Conservation (phyloP, 1,139 yeast species). For the Kodamaea ohmeri region DNA sequence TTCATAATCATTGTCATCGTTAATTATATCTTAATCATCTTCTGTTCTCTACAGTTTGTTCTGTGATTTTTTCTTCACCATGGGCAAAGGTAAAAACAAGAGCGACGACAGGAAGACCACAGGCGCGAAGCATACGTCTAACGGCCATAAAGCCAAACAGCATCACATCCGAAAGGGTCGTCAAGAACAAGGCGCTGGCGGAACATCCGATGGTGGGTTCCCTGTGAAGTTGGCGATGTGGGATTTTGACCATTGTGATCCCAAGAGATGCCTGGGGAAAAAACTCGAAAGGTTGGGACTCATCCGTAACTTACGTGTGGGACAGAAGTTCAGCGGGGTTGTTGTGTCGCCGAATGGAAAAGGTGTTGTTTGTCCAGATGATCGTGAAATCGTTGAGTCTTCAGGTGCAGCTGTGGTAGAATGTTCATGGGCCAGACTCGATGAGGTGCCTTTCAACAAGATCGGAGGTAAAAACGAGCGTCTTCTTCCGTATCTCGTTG, state of each 20-base stretch:
- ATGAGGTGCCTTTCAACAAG: conserved; percentile 89
- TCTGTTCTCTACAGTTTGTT: no score
- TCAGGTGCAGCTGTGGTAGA: conserved; percentile 96
- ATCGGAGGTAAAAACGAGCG: conserved; percentile 92
- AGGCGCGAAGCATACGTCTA: conserved; percentile 40
- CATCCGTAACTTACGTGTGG: conserved; percentile 73
- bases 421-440: conserved; percentile 96
- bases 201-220: conserved; percentile 31
- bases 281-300: conserved; percentile 86
- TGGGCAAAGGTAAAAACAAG: conserved; percentile 72
- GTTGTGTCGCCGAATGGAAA: conserved; percentile 94
- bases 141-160: conserved; percentile 58
- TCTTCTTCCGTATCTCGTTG: conserved; percentile 84
- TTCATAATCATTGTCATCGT: no score
- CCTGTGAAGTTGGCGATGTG: conserved; percentile 83
- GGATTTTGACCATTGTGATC: conserved; percentile 99
- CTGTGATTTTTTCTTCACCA: conserved; percentile 18
- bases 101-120: conserved; percentile 38
- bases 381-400: conserved; percentile 69
- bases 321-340: conserved; percentile 88
- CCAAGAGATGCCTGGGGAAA: conserved; percentile 95
- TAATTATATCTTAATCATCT: no score
- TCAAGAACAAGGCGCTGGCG: conserved; percentile 33
- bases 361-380: conserved; percentile 88
- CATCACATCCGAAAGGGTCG: conserved; percentile 50